Conservation (phyloP, 139 green algal genomes). For the Micractinium conductrix region DNA sequence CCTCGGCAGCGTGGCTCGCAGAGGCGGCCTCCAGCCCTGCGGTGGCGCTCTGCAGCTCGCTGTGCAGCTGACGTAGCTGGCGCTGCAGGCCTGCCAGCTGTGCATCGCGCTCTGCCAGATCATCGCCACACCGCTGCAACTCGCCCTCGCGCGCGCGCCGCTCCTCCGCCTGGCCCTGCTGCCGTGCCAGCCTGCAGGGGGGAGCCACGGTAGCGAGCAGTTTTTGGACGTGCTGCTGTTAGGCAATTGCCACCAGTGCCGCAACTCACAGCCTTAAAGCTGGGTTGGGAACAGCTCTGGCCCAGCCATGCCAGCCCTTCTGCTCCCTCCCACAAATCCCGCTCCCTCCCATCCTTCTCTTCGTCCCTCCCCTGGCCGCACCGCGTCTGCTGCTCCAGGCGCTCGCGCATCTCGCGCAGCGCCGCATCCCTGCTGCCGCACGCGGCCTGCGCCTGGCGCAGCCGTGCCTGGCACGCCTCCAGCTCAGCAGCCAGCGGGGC, state of each 20-base stretch:
- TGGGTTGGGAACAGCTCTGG: background rate
- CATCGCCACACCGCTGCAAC: background rate
- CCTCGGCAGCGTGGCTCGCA: background rate
- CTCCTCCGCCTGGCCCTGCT: conserved; percentile 18
- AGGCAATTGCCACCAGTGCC: background rate
- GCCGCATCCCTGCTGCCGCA: conserved; percentile 56
- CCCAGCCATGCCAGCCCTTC: background rate
- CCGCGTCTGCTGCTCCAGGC: conserved; percentile 38
- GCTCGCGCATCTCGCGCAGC: conserved; percentile 48
- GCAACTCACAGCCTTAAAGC: too few relatives aligned
- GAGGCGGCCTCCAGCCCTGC: background rate
- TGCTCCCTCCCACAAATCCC: background rate
- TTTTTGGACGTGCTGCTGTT: background rate
- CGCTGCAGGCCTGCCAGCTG: conserved; percentile 1
- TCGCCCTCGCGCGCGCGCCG: background rate
- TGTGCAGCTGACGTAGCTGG: conserved; percentile 20
- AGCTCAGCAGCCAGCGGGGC: conserved; percentile 5
- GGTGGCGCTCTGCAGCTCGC: background rate
- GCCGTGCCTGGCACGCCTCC: conserved; percentile 46
- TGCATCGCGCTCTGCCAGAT: conserved; percentile 6
- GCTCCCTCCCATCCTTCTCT: background rate
- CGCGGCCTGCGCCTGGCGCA: conserved; percentile 41
- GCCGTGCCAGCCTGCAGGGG: conserved; percentile 5
- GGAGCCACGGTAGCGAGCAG: too few relatives aligned
- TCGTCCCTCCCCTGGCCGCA: background rate